phyloP scores from a whole-genome alignment of 2,329 filamentous ascomycete genomes.

The Anthostomella pinea region DNA sequence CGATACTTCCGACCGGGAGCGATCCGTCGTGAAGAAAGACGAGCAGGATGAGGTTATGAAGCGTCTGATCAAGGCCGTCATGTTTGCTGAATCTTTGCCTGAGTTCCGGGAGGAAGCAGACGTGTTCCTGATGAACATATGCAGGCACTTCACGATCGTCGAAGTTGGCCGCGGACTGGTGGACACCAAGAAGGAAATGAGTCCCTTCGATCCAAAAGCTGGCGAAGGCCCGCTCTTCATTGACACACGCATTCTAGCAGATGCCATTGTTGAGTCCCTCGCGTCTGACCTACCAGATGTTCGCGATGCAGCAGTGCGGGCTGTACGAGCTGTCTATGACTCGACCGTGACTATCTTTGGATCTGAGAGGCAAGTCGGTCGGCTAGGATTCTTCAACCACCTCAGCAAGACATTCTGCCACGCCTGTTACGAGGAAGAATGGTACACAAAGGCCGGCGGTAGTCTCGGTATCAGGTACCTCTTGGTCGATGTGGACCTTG shows the following conservation, averaged over 20 bases:
- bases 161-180: slow-evolving; percentile 85
- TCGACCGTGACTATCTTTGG: slow-evolving; percentile 78
- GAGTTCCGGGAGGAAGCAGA: slow-evolving; percentile 76
- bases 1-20: slow-evolving; percentile 72
- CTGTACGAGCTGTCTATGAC: slow-evolving; percentile 75
- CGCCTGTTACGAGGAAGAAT: slow-evolving; percentile 95
- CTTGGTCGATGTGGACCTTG: slow-evolving; percentile 79
- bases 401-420: slow-evolving; percentile 85
- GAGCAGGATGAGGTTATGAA: slow-evolving; percentile 79
- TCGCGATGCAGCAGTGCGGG: slow-evolving; percentile 76
- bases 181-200: slow-evolving; percentile 71
- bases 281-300: slow-evolving; percentile 80
- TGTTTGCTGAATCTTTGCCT: slow-evolving; percentile 79
- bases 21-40: slow-evolving; percentile 82
- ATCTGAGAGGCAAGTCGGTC: slow-evolving; percentile 65
- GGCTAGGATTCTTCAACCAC: slow-evolving; percentile 80
- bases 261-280: slow-evolving; percentile 86
- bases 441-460: slow-evolving; percentile 96
- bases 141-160: slow-evolving; percentile 84
- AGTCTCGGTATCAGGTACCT: slow-evolving; percentile 86
- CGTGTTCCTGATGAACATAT: slow-evolving; percentile 74
- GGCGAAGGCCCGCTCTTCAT: slow-evolving; percentile 86
- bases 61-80: slow-evolving; percentile 82
- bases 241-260: slow-evolving; percentile 81
- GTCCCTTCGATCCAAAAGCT: slow-evolving; percentile 77